A percentile compares a stretch with the other conserved stretches of the same genome.
These are phyloP conservation scores for Pythium vanterpoolii DNA, from an alignment of 352 stramenopile species.

Conservation along the genomic window DNA sequence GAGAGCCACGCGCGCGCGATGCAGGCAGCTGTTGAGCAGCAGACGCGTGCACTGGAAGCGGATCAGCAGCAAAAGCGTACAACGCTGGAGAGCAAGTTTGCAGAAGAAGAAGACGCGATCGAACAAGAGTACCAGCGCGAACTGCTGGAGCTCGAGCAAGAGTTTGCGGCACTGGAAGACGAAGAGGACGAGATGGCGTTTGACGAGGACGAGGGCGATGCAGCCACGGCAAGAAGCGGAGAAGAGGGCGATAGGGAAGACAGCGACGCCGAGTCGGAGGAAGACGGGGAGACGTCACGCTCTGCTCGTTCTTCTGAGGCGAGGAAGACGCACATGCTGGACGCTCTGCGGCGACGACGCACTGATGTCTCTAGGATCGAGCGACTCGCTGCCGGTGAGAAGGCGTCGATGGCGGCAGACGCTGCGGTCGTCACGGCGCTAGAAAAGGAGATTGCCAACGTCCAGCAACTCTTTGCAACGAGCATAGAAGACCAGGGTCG, in stretches of 20 bases:
- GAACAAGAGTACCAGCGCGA: conserved; percentile 27
- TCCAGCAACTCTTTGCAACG: conserved; percentile 16
- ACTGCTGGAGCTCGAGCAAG: conserved; percentile 12
- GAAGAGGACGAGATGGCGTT: not conserved
- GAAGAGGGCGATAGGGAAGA: not conserved
- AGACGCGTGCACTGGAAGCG: conserved; percentile 42
- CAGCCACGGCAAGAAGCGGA: not conserved
- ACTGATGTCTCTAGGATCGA: not conserved
- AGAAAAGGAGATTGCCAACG: conserved; percentile 15
- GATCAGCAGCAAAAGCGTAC: conserved; percentile 52
- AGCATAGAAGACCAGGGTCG: conserved; percentile 16
- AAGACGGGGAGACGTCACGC: too few relatives aligned
- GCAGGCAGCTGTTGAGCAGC: not conserved
- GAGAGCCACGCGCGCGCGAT: conserved; percentile 2
- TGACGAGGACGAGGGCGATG: conserved; percentile 13
- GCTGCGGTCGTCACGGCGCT: not conserved
- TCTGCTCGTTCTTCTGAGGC: too few relatives aligned
- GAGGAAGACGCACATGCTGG: not conserved
- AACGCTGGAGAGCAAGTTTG: conserved; percentile 51
- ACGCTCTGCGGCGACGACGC: not conserved
- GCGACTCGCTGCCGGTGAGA: too few relatives aligned
- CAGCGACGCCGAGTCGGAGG: not conserved
- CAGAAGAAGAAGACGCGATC: conserved; percentile 25
- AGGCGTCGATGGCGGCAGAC: not conserved
- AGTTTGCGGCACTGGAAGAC: conserved; percentile 16